Evolutionary conservation across 345 rosid species (phyloP).

Genomic region (Populus alba): DNA sequence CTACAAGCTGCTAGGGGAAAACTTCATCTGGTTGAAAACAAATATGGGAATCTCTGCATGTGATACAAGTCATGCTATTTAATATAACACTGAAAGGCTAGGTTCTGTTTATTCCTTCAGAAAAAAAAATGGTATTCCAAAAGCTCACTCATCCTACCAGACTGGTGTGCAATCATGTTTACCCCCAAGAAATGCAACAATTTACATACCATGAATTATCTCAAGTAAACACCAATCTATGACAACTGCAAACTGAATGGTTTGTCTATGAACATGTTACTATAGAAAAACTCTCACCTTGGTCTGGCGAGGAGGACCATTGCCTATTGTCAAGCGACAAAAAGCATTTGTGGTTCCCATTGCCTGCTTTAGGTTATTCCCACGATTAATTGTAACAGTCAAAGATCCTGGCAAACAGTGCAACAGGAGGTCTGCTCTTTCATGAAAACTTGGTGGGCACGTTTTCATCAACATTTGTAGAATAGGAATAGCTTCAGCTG

Average conservation of each 20-base stretch:
- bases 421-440: slow-evolving; percentile 74
- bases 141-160: neutral
- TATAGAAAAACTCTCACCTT: slow-evolving; percentile 44
- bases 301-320: slow-evolving; percentile 79
- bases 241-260: neutral
- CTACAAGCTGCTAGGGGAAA: neutral
- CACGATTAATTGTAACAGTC: slow-evolving; percentile 74
- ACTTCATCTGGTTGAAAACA: neutral
- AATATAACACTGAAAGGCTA: neutral
- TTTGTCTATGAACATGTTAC: neutral
- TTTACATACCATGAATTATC: neutral
- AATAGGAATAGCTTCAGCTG: slow-evolving; percentile 80
- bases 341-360: slow-evolving; percentile 80
- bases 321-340: slow-evolving; percentile 79
- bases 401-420: slow-evolving; percentile 92
- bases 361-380: slow-evolving; percentile 77
- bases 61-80: neutral
- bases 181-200: neutral
- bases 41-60: neutral
- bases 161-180: neutral
- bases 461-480: slow-evolving; percentile 80
- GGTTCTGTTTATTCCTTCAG: neutral
- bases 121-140: neutral
- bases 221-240: neutral
- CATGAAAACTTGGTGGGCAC: slow-evolving; percentile 80